Base-by-base conservation (phyloP, 805 yeast species). In the Kodamaea leandrae region DNA sequence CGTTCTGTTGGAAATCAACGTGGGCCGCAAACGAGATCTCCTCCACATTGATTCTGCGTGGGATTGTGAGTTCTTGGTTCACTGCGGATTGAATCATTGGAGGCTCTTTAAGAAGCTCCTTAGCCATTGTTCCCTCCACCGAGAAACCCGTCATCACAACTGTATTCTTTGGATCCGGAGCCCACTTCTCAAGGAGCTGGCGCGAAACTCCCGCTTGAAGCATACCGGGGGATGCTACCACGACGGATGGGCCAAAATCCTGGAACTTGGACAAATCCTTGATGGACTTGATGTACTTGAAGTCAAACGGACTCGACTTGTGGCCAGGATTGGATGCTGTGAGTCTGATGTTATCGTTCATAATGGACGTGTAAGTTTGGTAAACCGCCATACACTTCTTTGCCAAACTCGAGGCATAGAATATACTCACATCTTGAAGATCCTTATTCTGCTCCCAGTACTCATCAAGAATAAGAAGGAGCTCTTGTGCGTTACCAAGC, bases 21-120 rank as follows among this genome's bases (percentile, higher is more conserved):
- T 93, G 99, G 0, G 99, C 99, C n/a, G 99, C 98, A 72, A 93
- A 93, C 1, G 98, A 90, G 3, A 93, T 83, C 61, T 93, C 99
- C 49, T 91, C 97, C 13, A 93, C 82, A 35, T 77, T 78, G 42
- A 95, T 65, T 48, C 97, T 74, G 55, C 99, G 79, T 4, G 98
- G 97, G 29, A 93, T 83, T 44, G 80, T 77, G 14, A 82, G 66
- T 46, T 89, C 96, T 0, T 95, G 86, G 50, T 86, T 87, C n/a
- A 72, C 68, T 17, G 80, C 67, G 0, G 97, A 83, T 1, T 93
- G 95, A 36, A 93, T 87, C n/a, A 87, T 85, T 27, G 79, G 78
- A 1, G 99, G 99, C 53, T 90, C 97, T 18, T 88, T 78, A 48
- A 93, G 69, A 19, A 93, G 68, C 41, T 78, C 85, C 57, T 91